Evolutionary conservation across 78 protist genomes (phyloP), one percentile per base, ranked within the genome.

Genomic region (Cavenderia fasciculata): DNA sequence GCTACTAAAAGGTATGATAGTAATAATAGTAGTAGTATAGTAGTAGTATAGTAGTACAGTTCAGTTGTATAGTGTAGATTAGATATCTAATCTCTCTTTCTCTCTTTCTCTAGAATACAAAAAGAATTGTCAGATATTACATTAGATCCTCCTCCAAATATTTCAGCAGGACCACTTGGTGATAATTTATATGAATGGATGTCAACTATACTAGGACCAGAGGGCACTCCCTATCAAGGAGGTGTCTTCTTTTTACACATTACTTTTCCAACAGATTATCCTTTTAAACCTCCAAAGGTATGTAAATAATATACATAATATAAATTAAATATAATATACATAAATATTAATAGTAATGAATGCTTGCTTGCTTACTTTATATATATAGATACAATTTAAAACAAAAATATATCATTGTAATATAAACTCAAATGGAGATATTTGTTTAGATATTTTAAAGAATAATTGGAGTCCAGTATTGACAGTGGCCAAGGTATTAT

Each of bases 361-460:
- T 41, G n/a, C 59, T 44, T 19, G 44, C 31, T 31, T 10, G 18
- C 14, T 31, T 61, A n/a, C 14, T 61, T 34, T 7, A 10, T 14
- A 34, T 3, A 6, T 34, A n/a, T 40, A 89, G 94, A 44, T 89
- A 33, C 52, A 54, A 23, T 98, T 98, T 92, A 38, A 63, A 38
- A 98, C 99, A 1, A 87, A 84, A 33, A 90, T 98, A 34, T 97
- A 95, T 56, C 99, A 98, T 56, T 92, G 96, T 44, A 98, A 98
- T 86, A 95, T 98, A 41, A 96, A 96, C 94, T 49, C 78, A 59
- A 77, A 85, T 52, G 99, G 99, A 40, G 82, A 71, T 66, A 95
- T 98, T 41, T 98, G 99, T 91, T 85, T 98, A 14, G 99, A 98
- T 85, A 98, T 98, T 40, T 78, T 98, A 69, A 90, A 96, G 44